A percentile compares a stretch with the other conserved stretches of the same genome.
Conservation (phyloP, 2,329 filamentous ascomycete genomes). For the Venturia effusa region DNA sequence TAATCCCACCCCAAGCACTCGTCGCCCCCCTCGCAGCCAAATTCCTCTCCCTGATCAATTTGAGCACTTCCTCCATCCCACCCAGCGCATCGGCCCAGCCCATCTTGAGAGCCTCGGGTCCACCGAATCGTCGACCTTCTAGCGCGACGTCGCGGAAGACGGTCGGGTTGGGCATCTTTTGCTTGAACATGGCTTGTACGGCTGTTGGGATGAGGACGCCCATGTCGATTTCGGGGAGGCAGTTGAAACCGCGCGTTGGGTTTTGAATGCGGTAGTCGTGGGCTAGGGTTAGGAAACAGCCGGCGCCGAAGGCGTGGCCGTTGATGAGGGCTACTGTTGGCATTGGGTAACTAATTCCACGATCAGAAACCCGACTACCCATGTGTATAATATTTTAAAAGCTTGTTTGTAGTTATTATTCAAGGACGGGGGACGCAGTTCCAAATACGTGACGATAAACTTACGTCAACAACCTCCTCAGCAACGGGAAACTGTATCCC, state of each 20-base stretch:
- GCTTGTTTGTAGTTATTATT: no score
- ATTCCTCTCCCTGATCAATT: conserved; percentile 47
- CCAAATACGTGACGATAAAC: background rate
- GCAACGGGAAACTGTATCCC: conserved; percentile 25
- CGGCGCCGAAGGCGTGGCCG: conserved; percentile 71
- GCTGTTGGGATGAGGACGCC: conserved; percentile 63
- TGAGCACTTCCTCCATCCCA: conserved; percentile 51
- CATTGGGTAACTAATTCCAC: conserved; percentile 53
- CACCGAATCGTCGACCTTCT: conserved; percentile 60
- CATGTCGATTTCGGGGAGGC: conserved; percentile 73
- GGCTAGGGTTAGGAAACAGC: conserved; percentile 71
- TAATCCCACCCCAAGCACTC: conserved; percentile 60
- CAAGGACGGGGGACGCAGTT: no score
- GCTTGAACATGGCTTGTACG: conserved; percentile 64
- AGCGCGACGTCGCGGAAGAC: conserved; percentile 56
- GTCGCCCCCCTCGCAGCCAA: conserved; percentile 52
- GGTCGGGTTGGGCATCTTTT: conserved; percentile 45
- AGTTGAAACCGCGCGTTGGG: conserved; percentile 58
- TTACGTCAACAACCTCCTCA: conserved; percentile 7
- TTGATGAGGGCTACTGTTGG: conserved; percentile 71
- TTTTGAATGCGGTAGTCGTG: conserved; percentile 78
- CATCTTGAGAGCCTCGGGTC: conserved; percentile 49
- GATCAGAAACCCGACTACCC: no score
- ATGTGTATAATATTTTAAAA: no score
- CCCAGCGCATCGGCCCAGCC: conserved; percentile 61